Evolutionary conservation across 78 protist genomes (phyloP), one percentile per base, ranked within the genome.

Genomic region (Mastigamoeba balamuthi): DNA sequence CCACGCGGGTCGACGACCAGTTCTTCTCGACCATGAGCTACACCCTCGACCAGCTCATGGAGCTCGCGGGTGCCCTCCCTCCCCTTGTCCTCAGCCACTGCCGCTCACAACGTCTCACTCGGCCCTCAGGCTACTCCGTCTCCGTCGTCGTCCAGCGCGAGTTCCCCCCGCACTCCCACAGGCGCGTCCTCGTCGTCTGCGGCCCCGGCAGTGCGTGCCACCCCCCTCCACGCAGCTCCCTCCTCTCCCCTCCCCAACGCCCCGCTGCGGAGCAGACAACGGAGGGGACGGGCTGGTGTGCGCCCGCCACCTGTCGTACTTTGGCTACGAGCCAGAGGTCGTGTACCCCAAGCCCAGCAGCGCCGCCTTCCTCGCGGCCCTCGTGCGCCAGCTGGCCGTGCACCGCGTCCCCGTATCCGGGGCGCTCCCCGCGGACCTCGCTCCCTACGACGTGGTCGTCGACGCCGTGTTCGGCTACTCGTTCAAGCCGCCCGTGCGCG

Each of bases 241-340:
- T 66, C 10, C 23, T 66, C 10, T 17, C 17, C 17, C 35, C 35
- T 48, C 58, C 58, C 17, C 35, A 8, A 48, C 28, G 2, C 38
- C 3, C 8, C 25, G 1, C 44, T 25, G 23, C 29, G 48, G 23
- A 9, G 38, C 27, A 85, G 83, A 91, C 75, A 94, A 94, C 71
- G 97, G 97, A 8, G 97, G 97, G 27, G 97, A 93, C 48, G 97
- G 97, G 9, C 74, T 93, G 1, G 93, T 92, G 2, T 81, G 87
- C 4, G 93, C 96, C 8, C 78, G 96, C 29, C 96, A 93, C 66
- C 52, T 93, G 28, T 42, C 52, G 35, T 73, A 44, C n/a, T 93
- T 88, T 52, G 93, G 94, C 5, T 83, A 85, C 52, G 25, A 43
- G 40, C 85, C 77, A 0, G 40, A 58, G n/a, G 39, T 92, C 35